Base-by-base conservation (phyloP, 495 filamentous ascomycete genomes). In the Penicillium herquei region DNA sequence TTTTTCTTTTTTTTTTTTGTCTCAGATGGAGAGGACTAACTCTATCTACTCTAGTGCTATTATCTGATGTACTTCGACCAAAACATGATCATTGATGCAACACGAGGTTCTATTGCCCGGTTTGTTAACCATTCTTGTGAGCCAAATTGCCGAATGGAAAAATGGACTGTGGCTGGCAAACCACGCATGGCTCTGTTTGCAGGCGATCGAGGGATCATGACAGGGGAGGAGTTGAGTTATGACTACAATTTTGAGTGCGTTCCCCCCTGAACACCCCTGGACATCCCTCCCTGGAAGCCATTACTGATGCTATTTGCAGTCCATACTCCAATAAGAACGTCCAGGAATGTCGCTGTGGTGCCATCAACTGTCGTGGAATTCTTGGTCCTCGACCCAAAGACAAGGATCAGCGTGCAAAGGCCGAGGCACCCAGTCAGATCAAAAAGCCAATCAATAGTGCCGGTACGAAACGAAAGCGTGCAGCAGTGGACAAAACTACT, bases 41-140 rank as follows among this genome's bases (percentile, higher is more conserved):
- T 39, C 58, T 49, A 44, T 62, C 49, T 17, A 26, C 21, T 26
- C 21, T 46, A 96, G 91, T 92, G 90, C 69, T 98, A 96, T 63
- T 98, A 98, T 70, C 75, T 98, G 42, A 98, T 98, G 94, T 90
- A 89, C 37, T 96, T 97, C 68, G 90, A 97, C 64, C 91, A 98
- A 69, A 91, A 93, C 74, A 95, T 98, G 89, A 96, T 98, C 64
- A 96, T 98, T 58, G 94, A 98, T 72, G 94, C 92, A 18, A 97
- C 92, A 45, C 87, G 90, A 49, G 94, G 94, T 61, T 94, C 89
- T 52, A 95, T 97, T 70, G 95, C 94, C 58, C 86, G 94, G 52
- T 98, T 98, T 75, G 91, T 98, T 70, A 98, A 98, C 65, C 94
- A 98, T 65, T 96, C 92, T 5, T 98, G 94, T 70, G 85, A 88